Conservation (phyloP, 495 filamentous ascomycete genomes). For the Entonaema liquescens region DNA sequence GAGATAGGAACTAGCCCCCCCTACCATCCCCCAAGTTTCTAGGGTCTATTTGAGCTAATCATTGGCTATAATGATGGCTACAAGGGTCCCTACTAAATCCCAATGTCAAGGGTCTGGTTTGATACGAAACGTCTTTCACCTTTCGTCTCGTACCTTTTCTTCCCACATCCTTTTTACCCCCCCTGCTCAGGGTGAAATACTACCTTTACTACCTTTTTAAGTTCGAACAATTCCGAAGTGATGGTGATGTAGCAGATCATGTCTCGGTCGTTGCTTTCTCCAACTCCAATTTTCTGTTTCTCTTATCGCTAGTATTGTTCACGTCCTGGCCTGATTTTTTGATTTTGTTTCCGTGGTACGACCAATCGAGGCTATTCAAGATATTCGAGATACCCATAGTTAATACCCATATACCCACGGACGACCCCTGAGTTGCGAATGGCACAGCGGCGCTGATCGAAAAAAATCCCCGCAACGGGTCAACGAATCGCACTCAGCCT, state of each 20-base stretch:
- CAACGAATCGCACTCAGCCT: slow-evolving; percentile 10
- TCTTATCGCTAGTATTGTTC: slow-evolving; percentile 14
- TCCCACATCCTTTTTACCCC: slow-evolving; percentile 9
- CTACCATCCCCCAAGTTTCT: slow-evolving; percentile 11
- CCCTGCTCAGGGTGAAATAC: slow-evolving; percentile 35
- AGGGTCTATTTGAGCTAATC: slow-evolving; percentile 15
- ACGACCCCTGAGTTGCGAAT: slow-evolving; percentile 30
- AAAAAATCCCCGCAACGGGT: slow-evolving; percentile 25
- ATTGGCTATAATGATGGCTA: slow-evolving; percentile 23
- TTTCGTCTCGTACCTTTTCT: slow-evolving; percentile 35
- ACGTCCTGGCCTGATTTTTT: slow-evolving; percentile 10
- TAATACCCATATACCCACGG: background rate
- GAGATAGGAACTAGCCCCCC: slow-evolving; percentile 15
- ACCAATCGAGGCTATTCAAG: slow-evolving; percentile 3
- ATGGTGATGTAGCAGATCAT: slow-evolving; percentile 42
- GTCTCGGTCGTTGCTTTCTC: slow-evolving; percentile 31
- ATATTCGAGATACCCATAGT: background rate
- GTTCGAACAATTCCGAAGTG: slow-evolving; percentile 39
- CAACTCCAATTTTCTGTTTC: slow-evolving; percentile 19
- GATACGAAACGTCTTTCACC: slow-evolving; percentile 37
- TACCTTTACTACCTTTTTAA: slow-evolving; percentile 37
- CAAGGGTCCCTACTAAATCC: slow-evolving; percentile 22
- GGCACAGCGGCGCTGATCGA: slow-evolving; percentile 34
- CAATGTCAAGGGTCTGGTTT: slow-evolving; percentile 38
- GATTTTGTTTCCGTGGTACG: slow-evolving; percentile 8